A percentile compares a stretch with the other conserved stretches of the same genome.
phyloP scores from a whole-genome alignment of 441 rosid genomes.

The Daphne laureola region DNA sequence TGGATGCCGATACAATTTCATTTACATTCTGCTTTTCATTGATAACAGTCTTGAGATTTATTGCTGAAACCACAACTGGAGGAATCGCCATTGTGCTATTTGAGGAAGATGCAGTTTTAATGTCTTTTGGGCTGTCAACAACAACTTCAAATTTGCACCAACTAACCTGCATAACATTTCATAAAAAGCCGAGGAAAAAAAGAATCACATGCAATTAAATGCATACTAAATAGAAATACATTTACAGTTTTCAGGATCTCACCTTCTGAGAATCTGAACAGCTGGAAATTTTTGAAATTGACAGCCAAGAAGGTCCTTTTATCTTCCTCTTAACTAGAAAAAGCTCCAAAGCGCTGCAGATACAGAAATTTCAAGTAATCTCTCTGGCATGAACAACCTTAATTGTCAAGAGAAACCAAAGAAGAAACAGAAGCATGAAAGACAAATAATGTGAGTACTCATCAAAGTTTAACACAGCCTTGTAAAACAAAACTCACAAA shows the following conservation, averaged over 20 bases:
- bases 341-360: slow-evolving; percentile 91
- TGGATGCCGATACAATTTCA: slow-evolving; percentile 89
- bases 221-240: slow-evolving; percentile 10
- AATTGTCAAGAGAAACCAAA: no score
- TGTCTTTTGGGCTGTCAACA: slow-evolving; percentile 64
- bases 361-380: slow-evolving; percentile 7
- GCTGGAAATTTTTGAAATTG: slow-evolving; percentile 61
- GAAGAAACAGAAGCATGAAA: no score
- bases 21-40: slow-evolving; percentile 77
- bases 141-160: slow-evolving; percentile 94
- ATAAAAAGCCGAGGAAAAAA: slow-evolving; percentile 17
- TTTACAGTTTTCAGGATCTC: slow-evolving; percentile 22
- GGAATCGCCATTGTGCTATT: slow-evolving; percentile 52
- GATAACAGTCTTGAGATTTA: slow-evolving; percentile 78
- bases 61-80: slow-evolving; percentile 82
- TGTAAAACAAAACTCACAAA: no score
- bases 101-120: slow-evolving; percentile 43
- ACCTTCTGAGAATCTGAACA: slow-evolving; percentile 74
- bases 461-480: no score
- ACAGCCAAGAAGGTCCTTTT: slow-evolving; percentile 93
- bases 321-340: slow-evolving; percentile 84
- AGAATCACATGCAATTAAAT: slow-evolving; percentile 8
- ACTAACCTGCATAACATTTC: slow-evolving; percentile 61
- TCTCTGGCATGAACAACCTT: no score
- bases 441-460: no score